Conservation (phyloP, 225 moss, liverwort and hornwort genomes). For the Polytrichum commune region DNA sequence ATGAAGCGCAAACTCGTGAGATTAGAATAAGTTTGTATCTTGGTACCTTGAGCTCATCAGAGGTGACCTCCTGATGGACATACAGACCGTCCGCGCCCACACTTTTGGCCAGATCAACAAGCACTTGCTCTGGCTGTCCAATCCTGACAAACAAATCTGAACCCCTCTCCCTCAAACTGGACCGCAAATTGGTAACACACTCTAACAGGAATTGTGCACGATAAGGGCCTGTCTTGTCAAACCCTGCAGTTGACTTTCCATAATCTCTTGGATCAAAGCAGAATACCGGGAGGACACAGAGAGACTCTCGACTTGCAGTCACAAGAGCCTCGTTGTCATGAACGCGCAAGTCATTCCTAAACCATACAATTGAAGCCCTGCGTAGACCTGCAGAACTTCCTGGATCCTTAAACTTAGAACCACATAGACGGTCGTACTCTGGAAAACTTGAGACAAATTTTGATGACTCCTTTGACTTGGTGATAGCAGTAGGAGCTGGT, state of each 20-base stretch:
- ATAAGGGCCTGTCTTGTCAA: slow-evolving; percentile 94
- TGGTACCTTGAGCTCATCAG: slow-evolving; percentile 72
- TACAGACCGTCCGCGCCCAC: slow-evolving; percentile 85
- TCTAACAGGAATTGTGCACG: slow-evolving; percentile 88
- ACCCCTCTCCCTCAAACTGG: slow-evolving; percentile 74
- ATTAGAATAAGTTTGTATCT: too few relatives aligned
- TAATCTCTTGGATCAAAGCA: slow-evolving; percentile 98
- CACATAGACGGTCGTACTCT: slow-evolving; percentile 67
- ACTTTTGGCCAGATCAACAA: slow-evolving; percentile 66
- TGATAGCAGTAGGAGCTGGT: slow-evolving; percentile 29
- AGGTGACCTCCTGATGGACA: slow-evolving; percentile 87
- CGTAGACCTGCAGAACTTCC: slow-evolving; percentile 65
- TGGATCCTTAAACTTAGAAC: slow-evolving; percentile 63
- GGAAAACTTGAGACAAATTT: slow-evolving; percentile 79
- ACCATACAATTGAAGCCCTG: slow-evolving; percentile 83
- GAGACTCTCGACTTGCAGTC: slow-evolving; percentile 69
- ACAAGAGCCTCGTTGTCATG: slow-evolving; percentile 94
- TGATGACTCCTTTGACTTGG: slow-evolving; percentile 31
- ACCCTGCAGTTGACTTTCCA: slow-evolving; percentile 92
- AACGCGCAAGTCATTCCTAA: slow-evolving; percentile 91
- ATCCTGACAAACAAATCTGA: slow-evolving; percentile 86
- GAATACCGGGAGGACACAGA: slow-evolving; percentile 86
- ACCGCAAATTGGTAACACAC: slow-evolving; percentile 76
- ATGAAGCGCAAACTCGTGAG: too few relatives aligned
- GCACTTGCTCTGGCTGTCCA: slow-evolving; percentile 87